Evolutionary conservation across 2,329 filamentous ascomycete genomes (phyloP), one percentile per base, ranked within the genome.

Genomic region (Penicillium janthinellum): DNA sequence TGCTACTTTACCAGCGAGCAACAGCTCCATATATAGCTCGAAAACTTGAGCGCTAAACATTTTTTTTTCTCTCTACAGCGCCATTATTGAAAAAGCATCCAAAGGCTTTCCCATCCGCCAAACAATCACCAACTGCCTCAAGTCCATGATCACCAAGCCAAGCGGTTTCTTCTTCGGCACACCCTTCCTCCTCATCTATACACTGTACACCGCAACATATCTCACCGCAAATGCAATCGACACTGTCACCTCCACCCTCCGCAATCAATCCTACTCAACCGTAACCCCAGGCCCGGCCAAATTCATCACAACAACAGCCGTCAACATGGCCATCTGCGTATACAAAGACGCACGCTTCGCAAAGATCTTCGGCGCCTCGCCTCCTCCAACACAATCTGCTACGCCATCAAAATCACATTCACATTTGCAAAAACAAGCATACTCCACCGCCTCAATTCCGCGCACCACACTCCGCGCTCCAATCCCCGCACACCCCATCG

Each of bases 311-410:
- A 94, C 91, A 1, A 90, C 87, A 15, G 79, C 85, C n/a, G 87
- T 92, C 57, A 98, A 97, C 78, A 88, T 96, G 76, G 86, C 87
- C 7, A 83, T 96, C 38, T 92, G 91, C 76, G 86, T 96, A 49
- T 92, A 95, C 83, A 97, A 96, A 76, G 93, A 96, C 78, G 88
- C 88, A 69, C 86, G 89, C 61, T 96, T 94, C 75, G 91, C 91
- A 1, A 86, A 87, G 70, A 84, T 96, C 70, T 96, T 96, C 74
- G 91, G 91, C 12, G 86, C 89, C 0, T 73, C 77, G 3, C 60
- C 51, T 41, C 37, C 51, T 14, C 38, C 51, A 12, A 5, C 82
- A 37, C 14, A 47, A 31, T 1, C 44, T 22, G 12, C 38, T 5
- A 77, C 82, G 28, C 72, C 10, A 64, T 76, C 55, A 35, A 6